A percentile compares a stretch with the other conserved stretches of the same genome.
phyloP scores from a whole-genome alignment of 805 yeast species.

The Teunomyces cretensis region DNA sequence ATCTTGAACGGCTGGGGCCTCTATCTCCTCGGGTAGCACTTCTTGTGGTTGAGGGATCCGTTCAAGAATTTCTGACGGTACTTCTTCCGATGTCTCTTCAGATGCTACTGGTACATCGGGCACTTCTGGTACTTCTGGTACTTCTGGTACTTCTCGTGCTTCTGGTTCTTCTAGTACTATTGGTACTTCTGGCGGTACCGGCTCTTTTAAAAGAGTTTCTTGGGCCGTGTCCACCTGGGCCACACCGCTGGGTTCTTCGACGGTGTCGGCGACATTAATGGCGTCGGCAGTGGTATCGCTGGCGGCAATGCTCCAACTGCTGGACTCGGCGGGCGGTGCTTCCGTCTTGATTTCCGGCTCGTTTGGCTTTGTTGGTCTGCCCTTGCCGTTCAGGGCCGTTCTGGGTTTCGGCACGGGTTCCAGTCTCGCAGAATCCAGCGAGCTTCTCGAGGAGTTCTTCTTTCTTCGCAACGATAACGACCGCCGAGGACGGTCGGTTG shows the following conservation, averaged over 20 bases:
- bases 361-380: not conserved
- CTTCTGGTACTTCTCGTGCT: not conserved
- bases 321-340: too few relatives aligned
- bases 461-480: conserved; percentile 3
- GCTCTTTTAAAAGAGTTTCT: not conserved
- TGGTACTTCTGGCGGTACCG: not conserved
- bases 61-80: not conserved
- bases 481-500: not conserved
- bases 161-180: too few relatives aligned
- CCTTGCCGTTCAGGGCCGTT: too few relatives aligned
- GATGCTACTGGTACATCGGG: not conserved
- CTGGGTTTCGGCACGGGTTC: not conserved
- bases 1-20: too few relatives aligned
- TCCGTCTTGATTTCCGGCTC: not conserved
- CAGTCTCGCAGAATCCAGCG: not conserved
- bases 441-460: conserved; percentile 5
- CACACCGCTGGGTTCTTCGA: too few relatives aligned
- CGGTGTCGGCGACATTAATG: too few relatives aligned
- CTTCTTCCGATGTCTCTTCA: not conserved
- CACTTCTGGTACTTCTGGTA: not conserved
- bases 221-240: not conserved
- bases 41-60: too few relatives aligned
- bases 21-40: too few relatives aligned
- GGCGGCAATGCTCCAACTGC: too few relatives aligned
- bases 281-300: too few relatives aligned